Percentiles rank a stretch among this genome's conserved stretches.
These are phyloP conservation scores for Alternaria sp. DNA, from an alignment of 2,329 filamentous ascomycete species.

Conservation along the genomic window DNA sequence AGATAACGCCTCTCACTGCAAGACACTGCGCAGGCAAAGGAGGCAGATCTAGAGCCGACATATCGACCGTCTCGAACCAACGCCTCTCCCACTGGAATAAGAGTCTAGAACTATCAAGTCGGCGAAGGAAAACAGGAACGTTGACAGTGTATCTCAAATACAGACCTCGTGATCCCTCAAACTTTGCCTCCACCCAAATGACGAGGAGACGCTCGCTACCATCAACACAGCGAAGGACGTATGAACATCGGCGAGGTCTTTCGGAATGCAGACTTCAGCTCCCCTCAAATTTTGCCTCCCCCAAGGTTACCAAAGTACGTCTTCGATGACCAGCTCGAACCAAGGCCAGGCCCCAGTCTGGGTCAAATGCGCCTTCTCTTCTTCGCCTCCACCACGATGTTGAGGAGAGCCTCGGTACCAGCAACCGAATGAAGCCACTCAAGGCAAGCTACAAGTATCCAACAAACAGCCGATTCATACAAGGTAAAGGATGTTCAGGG, in stretches of 20 bases:
- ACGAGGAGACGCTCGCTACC: not conserved
- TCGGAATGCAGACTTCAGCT: not conserved
- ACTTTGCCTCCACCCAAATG: not conserved
- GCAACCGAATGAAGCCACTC: not conserved
- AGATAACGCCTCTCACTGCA: not conserved
- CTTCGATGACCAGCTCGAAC: not conserved
- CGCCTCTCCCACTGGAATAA: not conserved
- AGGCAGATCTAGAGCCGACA: not conserved
- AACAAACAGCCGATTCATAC: not conserved
- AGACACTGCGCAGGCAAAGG: not conserved
- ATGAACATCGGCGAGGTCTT: not conserved
- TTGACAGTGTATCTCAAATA: not conserved
- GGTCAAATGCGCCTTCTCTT: not conserved
- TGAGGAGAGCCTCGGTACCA: not conserved
- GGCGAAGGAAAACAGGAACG: not conserved
- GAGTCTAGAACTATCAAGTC: not conserved
- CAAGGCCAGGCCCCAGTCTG: not conserved
- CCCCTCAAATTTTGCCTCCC: not conserved
- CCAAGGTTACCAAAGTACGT: not conserved
- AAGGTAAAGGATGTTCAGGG: too few species aligned
- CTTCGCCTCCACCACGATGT: not conserved
- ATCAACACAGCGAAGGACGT: not conserved
- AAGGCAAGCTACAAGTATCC: not conserved
- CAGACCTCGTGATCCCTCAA: not conserved
- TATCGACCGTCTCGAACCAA: not conserved